Conservation (phyloP, 176 grass and related monocot species). For the Zoysia japonica region DNA sequence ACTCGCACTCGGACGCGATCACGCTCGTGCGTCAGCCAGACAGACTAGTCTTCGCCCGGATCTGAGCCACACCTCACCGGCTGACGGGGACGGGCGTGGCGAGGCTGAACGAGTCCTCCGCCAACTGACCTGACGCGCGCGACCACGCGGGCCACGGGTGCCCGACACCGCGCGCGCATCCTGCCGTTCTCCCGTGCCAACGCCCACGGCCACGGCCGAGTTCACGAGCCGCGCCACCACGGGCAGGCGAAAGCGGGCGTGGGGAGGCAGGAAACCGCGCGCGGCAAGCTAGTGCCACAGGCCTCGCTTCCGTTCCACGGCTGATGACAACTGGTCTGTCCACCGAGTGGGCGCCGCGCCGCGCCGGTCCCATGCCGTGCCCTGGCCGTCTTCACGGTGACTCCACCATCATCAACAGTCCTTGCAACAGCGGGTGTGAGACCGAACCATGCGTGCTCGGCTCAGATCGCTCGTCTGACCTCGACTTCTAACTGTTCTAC, state of each 20-base stretch:
- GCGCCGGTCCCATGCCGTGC: neutral
- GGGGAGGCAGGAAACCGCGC: neutral
- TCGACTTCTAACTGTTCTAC: slow-evolving; percentile 1
- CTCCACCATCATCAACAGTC: neutral
- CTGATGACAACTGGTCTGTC: neutral
- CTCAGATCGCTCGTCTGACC: neutral
- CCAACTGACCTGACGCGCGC: neutral
- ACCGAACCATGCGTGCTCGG: neutral
- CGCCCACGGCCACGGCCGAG: neutral
- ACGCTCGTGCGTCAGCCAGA: neutral
- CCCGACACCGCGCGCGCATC: neutral
- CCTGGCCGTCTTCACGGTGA: neutral
- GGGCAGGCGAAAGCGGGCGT: too few species aligned
- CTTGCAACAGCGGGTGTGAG: neutral
- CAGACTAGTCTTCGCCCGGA: neutral
- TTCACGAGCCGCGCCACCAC: neutral
- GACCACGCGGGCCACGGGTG: neutral
- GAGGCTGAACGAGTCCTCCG: slow-evolving; percentile 5
- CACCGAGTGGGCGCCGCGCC: neutral
- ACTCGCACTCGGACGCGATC: neutral
- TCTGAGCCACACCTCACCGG: neutral
- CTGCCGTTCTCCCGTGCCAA: slow-evolving; percentile 12
- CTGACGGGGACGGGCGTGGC: neutral
- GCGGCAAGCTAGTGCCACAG: neutral
- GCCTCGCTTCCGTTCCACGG: slow-evolving; percentile 23